phyloP scores from a whole-genome alignment of 2,329 filamentous ascomycete species.

The Aspergillus sp. region DNA sequence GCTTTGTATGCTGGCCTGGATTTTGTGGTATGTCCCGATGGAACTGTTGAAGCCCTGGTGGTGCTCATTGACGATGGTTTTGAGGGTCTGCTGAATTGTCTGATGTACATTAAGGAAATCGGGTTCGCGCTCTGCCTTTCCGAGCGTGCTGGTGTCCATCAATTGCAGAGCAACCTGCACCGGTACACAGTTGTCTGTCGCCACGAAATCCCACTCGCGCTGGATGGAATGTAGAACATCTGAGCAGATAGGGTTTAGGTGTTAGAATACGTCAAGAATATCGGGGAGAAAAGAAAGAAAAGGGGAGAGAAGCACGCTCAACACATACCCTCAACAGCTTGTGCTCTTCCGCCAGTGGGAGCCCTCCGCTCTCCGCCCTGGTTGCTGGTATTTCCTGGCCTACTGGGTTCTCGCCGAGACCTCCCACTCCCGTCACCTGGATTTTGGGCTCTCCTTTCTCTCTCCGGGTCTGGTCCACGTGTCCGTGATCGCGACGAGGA shows the following conservation, averaged over 20 bases:
- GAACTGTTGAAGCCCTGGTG: conserved; percentile 99
- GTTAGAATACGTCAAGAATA: not conserved
- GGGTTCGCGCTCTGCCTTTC: conserved; percentile 81
- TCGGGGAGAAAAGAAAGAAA: not conserved
- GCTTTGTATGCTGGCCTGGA: conserved; percentile 85
- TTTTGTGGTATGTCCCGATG: conserved; percentile 98
- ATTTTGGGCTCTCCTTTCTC: conserved; percentile 25
- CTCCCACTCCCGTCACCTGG: conserved; percentile 30
- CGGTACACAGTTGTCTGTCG: conserved; percentile 81
- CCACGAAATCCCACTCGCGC: conserved; percentile 89
- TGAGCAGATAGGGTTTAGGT: conserved; percentile 14
- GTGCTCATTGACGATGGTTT: conserved; percentile 95
- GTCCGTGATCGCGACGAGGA: conserved; percentile 37
- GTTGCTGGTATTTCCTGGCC: conserved; percentile 22
- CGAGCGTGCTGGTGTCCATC: conserved; percentile 90
- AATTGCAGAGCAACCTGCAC: conserved; percentile 94
- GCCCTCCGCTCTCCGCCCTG: conserved; percentile 22
- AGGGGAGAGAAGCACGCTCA: not conserved
- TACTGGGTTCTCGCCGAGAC: conserved; percentile 21
- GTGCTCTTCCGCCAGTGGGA: conserved; percentile 19
- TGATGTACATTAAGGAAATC: conserved; percentile 81
- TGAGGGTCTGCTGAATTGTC: conserved; percentile 88
- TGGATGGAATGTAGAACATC: conserved; percentile 79
- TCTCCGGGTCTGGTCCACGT: conserved; percentile 31
- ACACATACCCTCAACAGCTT: conserved; percentile 38